Percentiles rank a stretch among this genome's conserved stretches.
Conservation (phyloP, 495 filamentous ascomycete genomes). For the Penicillium pancosmium region DNA sequence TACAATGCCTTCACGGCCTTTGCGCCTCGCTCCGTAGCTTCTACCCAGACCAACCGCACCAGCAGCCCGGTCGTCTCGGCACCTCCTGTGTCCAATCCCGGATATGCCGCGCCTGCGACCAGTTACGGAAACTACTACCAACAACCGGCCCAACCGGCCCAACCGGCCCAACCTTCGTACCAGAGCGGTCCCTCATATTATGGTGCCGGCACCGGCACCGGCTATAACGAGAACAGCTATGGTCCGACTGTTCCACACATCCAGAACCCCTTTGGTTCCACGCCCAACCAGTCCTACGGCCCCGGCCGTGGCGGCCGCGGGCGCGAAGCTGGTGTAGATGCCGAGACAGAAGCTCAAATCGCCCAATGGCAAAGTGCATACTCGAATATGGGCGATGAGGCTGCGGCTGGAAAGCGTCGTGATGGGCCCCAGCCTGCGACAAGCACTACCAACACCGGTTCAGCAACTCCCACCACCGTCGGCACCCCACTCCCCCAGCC, state of each 20-base stretch:
- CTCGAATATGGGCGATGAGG: slow-evolving; percentile 43
- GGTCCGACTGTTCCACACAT: slow-evolving; percentile 71
- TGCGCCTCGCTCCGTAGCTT: slow-evolving; percentile 65
- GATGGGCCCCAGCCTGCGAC: slow-evolving; percentile 30
- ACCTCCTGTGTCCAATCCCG: slow-evolving; percentile 40
- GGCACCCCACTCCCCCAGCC: slow-evolving; percentile 45
- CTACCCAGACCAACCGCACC: slow-evolving; percentile 45
- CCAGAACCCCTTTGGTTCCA: slow-evolving; percentile 80
- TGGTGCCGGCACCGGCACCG: slow-evolving; percentile 3
- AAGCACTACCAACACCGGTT: slow-evolving; percentile 46
- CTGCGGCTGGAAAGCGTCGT: slow-evolving; percentile 26
- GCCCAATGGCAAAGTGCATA: slow-evolving; percentile 98
- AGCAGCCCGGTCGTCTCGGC: slow-evolving; percentile 47
- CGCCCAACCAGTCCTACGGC: slow-evolving; percentile 47
- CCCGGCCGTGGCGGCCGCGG: slow-evolving; percentile 42
- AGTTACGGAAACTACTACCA: slow-evolving; percentile 42
- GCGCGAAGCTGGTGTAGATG: slow-evolving; percentile 60
- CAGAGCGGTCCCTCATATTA: slow-evolving; percentile 53
- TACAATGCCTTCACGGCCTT: slow-evolving; percentile 58
- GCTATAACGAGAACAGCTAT: slow-evolving; percentile 54
- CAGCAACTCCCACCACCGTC: slow-evolving; percentile 37
- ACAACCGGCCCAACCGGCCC: slow-evolving; percentile 19
- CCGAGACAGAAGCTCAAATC: slow-evolving; percentile 89
- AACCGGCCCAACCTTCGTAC: slow-evolving; percentile 35
- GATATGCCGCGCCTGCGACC: slow-evolving; percentile 41